Evolutionary conservation across 2,329 filamentous ascomycete species (phyloP).

Genomic region (Pochonia chlamydosporia): DNA sequence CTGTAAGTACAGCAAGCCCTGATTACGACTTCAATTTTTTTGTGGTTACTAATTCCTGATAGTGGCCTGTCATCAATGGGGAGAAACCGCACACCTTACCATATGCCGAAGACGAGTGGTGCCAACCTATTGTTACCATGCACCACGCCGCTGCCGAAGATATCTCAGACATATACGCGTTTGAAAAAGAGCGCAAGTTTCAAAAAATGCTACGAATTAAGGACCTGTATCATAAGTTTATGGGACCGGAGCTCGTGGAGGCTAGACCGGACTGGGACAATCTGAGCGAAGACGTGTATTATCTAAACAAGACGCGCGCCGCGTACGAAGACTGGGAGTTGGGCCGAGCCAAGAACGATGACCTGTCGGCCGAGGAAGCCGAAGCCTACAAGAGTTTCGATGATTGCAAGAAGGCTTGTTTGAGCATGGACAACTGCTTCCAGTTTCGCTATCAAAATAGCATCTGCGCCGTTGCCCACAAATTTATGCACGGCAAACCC

Average conservation of each 20-base stretch:
- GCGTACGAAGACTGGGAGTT: slow-evolving; percentile 26
- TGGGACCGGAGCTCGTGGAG: slow-evolving; percentile 32
- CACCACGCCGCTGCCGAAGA: slow-evolving; percentile 48
- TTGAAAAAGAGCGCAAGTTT: slow-evolving; percentile 36
- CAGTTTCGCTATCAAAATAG: slow-evolving; percentile 35
- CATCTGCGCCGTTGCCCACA: slow-evolving; percentile 28
- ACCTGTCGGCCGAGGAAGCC: slow-evolving; percentile 30
- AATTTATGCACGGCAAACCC: slow-evolving; percentile 34
- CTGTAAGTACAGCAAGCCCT: slow-evolving; percentile 25
- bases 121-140: slow-evolving; percentile 50
- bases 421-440: slow-evolving; percentile 29
- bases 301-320: slow-evolving; percentile 27
- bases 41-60: background rate
- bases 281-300: slow-evolving; percentile 37
- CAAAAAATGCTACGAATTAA: slow-evolving; percentile 32
- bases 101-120: slow-evolving; percentile 44
- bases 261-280: slow-evolving; percentile 49
- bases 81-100: slow-evolving; percentile 48
- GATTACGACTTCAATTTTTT: no score
- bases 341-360: slow-evolving; percentile 24
- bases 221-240: slow-evolving; percentile 42
- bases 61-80: slow-evolving; percentile 50
- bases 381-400: slow-evolving; percentile 35
- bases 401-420: slow-evolving; percentile 39
- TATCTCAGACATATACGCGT: slow-evolving; percentile 44